These are phyloP conservation scores for Spergularia marina DNA, from an alignment of 148 eudicot genomes.

Conservation along the genomic window DNA sequence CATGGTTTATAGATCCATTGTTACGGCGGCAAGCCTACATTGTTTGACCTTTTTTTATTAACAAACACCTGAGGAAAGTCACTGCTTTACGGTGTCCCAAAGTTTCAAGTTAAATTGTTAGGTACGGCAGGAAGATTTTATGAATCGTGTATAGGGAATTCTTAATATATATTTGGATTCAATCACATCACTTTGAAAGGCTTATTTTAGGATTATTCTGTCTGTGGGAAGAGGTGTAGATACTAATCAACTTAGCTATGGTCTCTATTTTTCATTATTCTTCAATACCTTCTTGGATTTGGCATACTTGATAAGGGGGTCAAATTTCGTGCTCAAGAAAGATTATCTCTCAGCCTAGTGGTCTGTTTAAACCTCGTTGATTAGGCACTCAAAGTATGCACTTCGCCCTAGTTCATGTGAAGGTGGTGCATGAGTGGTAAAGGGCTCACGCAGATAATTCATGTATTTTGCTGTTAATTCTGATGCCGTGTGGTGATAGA, in stretches of 20 bases:
- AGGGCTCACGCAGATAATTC: neutral
- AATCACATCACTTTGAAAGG: neutral
- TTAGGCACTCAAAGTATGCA: no score
- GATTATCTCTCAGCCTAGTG: no score
- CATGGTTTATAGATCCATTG: neutral
- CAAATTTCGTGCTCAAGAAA: no score
- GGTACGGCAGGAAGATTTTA: neutral
- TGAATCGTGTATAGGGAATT: neutral
- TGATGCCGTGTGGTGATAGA: neutral
- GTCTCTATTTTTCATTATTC: neutral
- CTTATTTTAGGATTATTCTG: neutral
- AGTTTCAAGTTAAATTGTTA: neutral
- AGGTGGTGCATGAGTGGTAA: neutral
- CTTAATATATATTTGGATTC: neutral
- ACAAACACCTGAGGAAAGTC: neutral
- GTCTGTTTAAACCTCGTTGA: no score
- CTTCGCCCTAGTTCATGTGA: no score
- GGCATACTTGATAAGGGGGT: neutral
- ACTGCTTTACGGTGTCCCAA: neutral
- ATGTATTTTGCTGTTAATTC: neutral
- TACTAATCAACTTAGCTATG: neutral
- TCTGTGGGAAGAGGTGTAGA: neutral
- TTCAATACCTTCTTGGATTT: neutral
- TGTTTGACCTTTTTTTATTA: neutral
- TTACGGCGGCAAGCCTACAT: neutral